phyloP scores from a whole-genome alignment of 2,329 filamentous ascomycete genomes.

The Metarhizium sp. region DNA sequence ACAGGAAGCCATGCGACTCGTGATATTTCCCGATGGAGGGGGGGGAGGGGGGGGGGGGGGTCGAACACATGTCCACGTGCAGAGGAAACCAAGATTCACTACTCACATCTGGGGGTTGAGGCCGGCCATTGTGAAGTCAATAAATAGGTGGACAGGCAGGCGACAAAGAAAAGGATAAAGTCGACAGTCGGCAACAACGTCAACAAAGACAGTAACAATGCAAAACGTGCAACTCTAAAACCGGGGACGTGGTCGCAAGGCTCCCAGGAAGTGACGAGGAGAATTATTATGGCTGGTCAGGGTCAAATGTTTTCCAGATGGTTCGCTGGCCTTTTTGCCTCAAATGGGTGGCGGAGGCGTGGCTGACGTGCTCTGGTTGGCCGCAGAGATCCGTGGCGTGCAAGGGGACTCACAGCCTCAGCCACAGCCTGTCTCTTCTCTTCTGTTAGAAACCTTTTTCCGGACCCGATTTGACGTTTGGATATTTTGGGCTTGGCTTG shows the following conservation, averaged over 20 bases:
- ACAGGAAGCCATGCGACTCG: not conserved
- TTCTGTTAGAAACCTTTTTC: constrained; percentile 12
- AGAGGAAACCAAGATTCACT: not conserved
- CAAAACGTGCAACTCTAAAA: not conserved
- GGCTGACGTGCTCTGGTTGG: not conserved
- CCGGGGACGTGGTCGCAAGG: constrained; percentile 4
- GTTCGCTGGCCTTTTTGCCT: constrained; percentile 8
- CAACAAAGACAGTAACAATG: not conserved
- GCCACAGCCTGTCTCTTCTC: not conserved
- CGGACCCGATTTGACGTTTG: not conserved
- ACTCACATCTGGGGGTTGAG: constrained; percentile 57
- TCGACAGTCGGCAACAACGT: not conserved
- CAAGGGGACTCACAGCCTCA: not conserved
- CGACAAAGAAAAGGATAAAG: constrained; percentile 4
- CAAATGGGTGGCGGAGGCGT: not conserved
- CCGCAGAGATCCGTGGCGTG: not conserved
- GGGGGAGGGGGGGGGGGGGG: no score
- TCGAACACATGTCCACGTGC: not conserved
- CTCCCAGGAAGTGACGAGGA: not conserved
- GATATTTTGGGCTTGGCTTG: no score
- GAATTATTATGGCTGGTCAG: not conserved
- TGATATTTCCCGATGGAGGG: not conserved
- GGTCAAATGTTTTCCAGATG: not conserved
- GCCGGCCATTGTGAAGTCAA: constrained; percentile 42
- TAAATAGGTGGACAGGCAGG: not conserved